Conservation (phyloP, 1,284 basidiomycete genomes). For the Pholiota adiposa region DNA sequence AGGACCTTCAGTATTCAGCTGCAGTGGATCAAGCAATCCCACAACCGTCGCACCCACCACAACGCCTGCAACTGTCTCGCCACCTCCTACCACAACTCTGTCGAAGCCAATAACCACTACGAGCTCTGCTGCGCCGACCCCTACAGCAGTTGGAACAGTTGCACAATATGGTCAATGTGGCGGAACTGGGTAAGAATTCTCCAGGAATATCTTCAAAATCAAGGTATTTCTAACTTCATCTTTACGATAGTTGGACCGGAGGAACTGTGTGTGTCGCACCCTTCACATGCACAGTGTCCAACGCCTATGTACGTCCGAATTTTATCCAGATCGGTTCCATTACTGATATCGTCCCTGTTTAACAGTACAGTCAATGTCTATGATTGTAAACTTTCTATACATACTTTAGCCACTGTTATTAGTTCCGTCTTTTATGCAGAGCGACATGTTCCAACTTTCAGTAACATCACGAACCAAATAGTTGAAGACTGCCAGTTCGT, state of each 20-base stretch:
- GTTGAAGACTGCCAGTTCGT: too few species aligned
- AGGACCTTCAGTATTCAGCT: constrained; percentile 21
- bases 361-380: constrained; percentile 45
- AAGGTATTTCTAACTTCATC: background rate
- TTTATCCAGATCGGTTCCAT: background rate
- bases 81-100: background rate
- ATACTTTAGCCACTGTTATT: background rate
- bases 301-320: constrained; percentile 16
- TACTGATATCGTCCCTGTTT: background rate
- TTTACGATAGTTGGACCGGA: constrained; percentile 16
- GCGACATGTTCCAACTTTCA: too few species aligned
- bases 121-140: background rate
- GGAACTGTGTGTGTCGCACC: constrained; percentile 19
- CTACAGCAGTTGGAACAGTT: constrained; percentile 14
- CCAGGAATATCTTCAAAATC: background rate
- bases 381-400: constrained; percentile 16
- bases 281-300: constrained; percentile 17
- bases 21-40: constrained; percentile 10
- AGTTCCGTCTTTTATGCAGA: background rate
- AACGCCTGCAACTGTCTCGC: background rate
- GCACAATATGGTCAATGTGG: constrained; percentile 24
- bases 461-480: too few species aligned
- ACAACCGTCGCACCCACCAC: constrained; percentile 2
- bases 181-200: constrained; percentile 11
- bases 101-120: background rate